Conservation (phyloP, 495 filamentous ascomycete genomes). For the Neurospora sp. region DNA sequence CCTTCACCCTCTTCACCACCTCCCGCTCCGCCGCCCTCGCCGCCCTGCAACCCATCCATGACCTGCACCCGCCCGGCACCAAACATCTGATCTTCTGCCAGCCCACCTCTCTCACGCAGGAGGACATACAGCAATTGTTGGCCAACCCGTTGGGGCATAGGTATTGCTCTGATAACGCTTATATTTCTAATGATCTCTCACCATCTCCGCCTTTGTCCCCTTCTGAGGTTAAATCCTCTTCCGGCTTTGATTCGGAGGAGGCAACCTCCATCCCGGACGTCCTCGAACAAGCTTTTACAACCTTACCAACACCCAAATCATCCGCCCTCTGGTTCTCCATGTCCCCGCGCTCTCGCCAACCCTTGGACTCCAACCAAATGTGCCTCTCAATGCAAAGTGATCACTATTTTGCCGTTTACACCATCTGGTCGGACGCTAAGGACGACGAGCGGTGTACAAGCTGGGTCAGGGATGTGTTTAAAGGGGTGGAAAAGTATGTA, state of each 20-base stretch:
- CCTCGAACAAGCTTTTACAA: slow-evolving; percentile 35
- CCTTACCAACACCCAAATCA: slow-evolving; percentile 29
- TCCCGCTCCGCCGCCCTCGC: slow-evolving; percentile 19
- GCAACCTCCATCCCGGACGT: slow-evolving; percentile 19
- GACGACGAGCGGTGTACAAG: slow-evolving; percentile 31
- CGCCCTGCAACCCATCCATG: slow-evolving; percentile 27
- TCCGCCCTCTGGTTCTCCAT: slow-evolving; percentile 41
- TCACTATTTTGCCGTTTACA: slow-evolving; percentile 46
- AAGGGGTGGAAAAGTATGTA: slow-evolving; percentile 21
- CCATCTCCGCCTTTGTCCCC: neutral
- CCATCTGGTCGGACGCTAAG: slow-evolving; percentile 36
- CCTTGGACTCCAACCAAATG: slow-evolving; percentile 21
- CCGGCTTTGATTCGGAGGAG: neutral
- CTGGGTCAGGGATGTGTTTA: slow-evolving; percentile 36
- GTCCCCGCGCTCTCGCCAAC: slow-evolving; percentile 26
- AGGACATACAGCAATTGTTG: slow-evolving; percentile 30
- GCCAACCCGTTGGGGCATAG: slow-evolving; percentile 35
- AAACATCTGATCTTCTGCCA: slow-evolving; percentile 23
- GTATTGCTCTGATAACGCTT: slow-evolving; percentile 42
- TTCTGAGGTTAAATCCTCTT: neutral
- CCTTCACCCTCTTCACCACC: slow-evolving; percentile 34
- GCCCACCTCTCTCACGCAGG: slow-evolving; percentile 27
- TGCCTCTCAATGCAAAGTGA: slow-evolving; percentile 42
- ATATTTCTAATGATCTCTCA: slow-evolving; percentile 26
- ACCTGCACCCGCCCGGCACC: slow-evolving; percentile 26